Base-by-base conservation (phyloP, 139 green algal genomes). In the Haematococcus lacustris region DNA sequence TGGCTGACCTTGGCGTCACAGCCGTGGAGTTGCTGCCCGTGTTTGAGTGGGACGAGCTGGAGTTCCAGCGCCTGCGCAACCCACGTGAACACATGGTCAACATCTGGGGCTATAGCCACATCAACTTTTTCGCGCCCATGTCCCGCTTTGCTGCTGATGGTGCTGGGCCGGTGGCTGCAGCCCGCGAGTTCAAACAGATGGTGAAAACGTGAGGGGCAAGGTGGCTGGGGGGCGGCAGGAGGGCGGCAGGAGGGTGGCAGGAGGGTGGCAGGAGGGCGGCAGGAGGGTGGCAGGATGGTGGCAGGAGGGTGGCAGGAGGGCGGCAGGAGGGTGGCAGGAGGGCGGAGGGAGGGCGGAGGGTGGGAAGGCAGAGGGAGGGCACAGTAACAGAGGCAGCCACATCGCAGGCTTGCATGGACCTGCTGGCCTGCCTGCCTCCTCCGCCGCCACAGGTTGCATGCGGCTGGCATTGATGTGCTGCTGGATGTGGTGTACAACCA, bases 401-500 rank as follows among this genome's bases (percentile, higher is more conserved):
- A n/a, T n/a, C n/a, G n/a, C n/a, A n/a, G n/a, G n/a, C n/a, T n/a
- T n/a, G n/a, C n/a, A n/a, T n/a, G n/a, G n/a, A n/a, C n/a, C n/a
- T n/a, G n/a, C n/a, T n/a, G n/a, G n/a, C n/a, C n/a, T n/a, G n/a
- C n/a, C n/a, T n/a, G n/a, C n/a, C 59, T 35, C 59, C 21, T 35
- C 21, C 59, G 30, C 59, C 21, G 26, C 3, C 6, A n/a, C 77
- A 82, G 80, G 57, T 81, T 96, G 51, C 92, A 97, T 59, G 75
- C 51, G 0, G 76, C 77, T 7, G 89, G 89, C 59, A 93, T 97
- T 70, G 84, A 96, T 73, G 93, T 97, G n/a, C 88, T 97, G 43
- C 71, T 97, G 63, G 93, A 97, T 67, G 92, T 97, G 30, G 93
- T 97, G 62, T 97, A 96, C 89, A 97, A 97, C 79, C 93, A 97